phyloP scores from a whole-genome alignment of 2,329 filamentous ascomycete species.

The Ceratocystiopsis sp. region DNA sequence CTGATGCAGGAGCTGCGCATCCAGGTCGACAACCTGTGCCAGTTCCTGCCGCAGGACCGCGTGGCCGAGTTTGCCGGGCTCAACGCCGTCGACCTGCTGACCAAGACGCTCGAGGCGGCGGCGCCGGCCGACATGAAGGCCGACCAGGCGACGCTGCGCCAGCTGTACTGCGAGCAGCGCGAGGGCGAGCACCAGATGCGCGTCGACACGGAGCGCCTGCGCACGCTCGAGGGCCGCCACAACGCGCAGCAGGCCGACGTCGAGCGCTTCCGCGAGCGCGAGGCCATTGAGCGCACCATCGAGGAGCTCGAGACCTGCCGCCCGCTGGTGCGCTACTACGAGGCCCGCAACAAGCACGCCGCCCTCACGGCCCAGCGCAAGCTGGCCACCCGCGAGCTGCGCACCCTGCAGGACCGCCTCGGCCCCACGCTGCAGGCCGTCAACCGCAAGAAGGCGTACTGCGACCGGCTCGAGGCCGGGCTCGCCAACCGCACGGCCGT shows the following conservation, averaged over 20 bases:
- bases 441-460: slow-evolving; percentile 53
- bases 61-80: slow-evolving; percentile 86
- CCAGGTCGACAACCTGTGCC: slow-evolving; percentile 93
- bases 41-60: slow-evolving; percentile 90
- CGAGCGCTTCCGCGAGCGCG: slow-evolving; percentile 61
- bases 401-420: slow-evolving; percentile 36
- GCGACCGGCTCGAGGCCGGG: slow-evolving; percentile 34
- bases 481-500: slow-evolving; percentile 35
- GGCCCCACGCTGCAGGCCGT: slow-evolving; percentile 55
- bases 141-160: slow-evolving; percentile 61
- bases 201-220: slow-evolving; percentile 43
- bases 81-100: slow-evolving; percentile 62
- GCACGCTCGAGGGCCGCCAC: slow-evolving; percentile 56
- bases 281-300: slow-evolving; percentile 47
- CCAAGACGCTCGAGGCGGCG: slow-evolving; percentile 76
- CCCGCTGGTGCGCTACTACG: slow-evolving; percentile 47
- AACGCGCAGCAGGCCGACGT: slow-evolving; percentile 63
- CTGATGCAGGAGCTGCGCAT: slow-evolving; percentile 63
- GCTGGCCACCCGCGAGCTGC: slow-evolving; percentile 37
- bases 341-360: slow-evolving; percentile 28
- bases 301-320: slow-evolving; percentile 47
- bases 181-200: slow-evolving; percentile 39
- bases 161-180: slow-evolving; percentile 52
- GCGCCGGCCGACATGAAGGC: slow-evolving; percentile 64
- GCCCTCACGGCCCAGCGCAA: slow-evolving; percentile 39